Conservation (phyloP, 495 filamentous ascomycete species). For the Penicillium steckii region DNA sequence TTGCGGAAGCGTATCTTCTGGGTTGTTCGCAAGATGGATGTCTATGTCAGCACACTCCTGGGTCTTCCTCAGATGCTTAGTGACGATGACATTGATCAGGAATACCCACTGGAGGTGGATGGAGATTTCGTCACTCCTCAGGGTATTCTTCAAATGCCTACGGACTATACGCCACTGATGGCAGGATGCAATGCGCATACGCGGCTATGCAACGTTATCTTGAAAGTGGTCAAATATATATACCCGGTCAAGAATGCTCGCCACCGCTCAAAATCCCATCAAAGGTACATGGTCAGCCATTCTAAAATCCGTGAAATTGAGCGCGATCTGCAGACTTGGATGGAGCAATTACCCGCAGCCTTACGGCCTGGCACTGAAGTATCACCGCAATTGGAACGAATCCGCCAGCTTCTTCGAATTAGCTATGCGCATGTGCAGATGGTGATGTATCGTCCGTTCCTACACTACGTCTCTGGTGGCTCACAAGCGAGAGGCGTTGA, state of each 20-base stretch:
- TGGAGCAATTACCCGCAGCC: conserved; percentile 69
- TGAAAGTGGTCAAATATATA: conserved; percentile 84
- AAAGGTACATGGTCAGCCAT: conserved; percentile 84
- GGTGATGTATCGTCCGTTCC: conserved; percentile 91
- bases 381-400: conserved; percentile 66
- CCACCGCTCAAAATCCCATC: conserved; percentile 46
- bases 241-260: conserved; percentile 79
- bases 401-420: conserved; percentile 84
- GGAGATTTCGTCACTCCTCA: conserved; percentile 86
- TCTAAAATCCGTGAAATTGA: conserved; percentile 89
- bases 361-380: conserved; percentile 76
- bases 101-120: conserved; percentile 80
- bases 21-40: conserved; percentile 89
- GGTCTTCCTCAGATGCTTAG: conserved; percentile 83
- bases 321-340: conserved; percentile 79
- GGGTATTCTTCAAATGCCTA: conserved; percentile 69
- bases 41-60: conserved; percentile 84
- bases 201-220: conserved; percentile 69
- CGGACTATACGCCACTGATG: conserved; percentile 72
- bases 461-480: conserved; percentile 85
- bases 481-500: conserved; percentile 68
- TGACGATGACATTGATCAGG: conserved; percentile 90
- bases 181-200: conserved; percentile 85
- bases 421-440: conserved; percentile 90
- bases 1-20: conserved; percentile 85